A percentile compares a stretch with the other conserved stretches of the same genome.
Conservation (phyloP, 1,139 yeast genomes). For the Pichiaceae sp. region DNA sequence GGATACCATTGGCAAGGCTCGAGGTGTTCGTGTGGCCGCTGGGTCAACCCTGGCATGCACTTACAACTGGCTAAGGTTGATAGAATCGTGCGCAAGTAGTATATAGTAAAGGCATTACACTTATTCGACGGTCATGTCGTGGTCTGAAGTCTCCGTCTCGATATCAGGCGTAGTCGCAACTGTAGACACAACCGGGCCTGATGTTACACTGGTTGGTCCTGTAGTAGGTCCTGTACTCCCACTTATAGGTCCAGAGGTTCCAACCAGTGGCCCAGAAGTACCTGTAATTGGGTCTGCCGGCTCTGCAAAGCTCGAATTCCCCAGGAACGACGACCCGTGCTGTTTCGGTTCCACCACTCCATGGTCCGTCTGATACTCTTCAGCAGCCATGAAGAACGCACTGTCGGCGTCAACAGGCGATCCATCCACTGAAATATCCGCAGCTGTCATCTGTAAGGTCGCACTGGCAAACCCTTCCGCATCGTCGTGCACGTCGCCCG, state of each 20-base stretch:
- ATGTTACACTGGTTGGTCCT: background rate
- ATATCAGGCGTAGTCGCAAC: background rate
- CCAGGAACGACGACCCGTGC: background rate
- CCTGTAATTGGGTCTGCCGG: no score
- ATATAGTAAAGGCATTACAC: background rate
- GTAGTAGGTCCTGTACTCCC: background rate
- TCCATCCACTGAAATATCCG: background rate
- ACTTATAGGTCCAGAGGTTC: no score
- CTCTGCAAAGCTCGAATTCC: constrained; percentile 2
- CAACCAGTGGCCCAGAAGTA: no score
- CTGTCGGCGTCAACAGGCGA: constrained; percentile 7
- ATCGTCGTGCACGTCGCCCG: constrained; percentile 8
- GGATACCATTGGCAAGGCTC: constrained; percentile 95
- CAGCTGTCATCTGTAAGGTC: constrained; percentile 2
- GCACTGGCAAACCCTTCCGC: constrained; percentile 6
- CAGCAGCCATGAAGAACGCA: constrained; percentile 42
- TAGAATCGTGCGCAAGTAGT: background rate
- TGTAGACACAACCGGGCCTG: background rate
- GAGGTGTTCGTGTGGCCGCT: constrained; percentile 87
- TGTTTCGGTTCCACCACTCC: constrained; percentile 20
- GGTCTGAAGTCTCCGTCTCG: constrained; percentile 23
- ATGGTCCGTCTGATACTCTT: constrained; percentile 50
- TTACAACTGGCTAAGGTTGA: constrained; percentile 73
- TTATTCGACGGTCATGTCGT: constrained; percentile 45
- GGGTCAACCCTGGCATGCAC: constrained; percentile 93